Evolutionary conservation across 106 monocot species (phyloP).

Genomic region (Allium fistulosum): DNA sequence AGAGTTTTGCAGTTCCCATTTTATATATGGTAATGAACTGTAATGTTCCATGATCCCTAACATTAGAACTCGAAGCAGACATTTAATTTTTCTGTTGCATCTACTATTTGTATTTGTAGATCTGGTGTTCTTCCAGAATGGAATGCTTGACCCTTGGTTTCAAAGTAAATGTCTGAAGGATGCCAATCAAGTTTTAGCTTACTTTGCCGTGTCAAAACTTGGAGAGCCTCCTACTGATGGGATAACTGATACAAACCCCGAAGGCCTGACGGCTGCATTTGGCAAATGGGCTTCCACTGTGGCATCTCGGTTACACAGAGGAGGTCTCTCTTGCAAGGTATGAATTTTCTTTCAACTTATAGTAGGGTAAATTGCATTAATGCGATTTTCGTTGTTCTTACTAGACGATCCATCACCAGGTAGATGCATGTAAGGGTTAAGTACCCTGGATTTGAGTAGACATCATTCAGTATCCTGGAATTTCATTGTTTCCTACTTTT

Average conservation of each 20-base stretch:
- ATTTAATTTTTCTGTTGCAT: too few species aligned
- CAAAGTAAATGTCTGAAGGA: constrained; percentile 69
- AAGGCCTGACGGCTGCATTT: constrained; percentile 81
- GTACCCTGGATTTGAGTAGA: too few species aligned
- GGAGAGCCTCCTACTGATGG: constrained; percentile 92
- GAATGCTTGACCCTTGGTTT: constrained; percentile 97
- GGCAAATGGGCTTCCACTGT: constrained; percentile 86
- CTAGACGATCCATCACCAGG: too few species aligned
- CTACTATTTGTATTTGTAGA: constrained; percentile 28
- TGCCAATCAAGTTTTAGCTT: constrained; percentile 81
- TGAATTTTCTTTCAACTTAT: not conserved
- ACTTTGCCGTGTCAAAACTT: constrained; percentile 89
- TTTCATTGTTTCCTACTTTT: too few species aligned
- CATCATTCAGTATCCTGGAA: too few species aligned
- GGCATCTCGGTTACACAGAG: constrained; percentile 58
- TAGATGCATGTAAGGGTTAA: too few species aligned
- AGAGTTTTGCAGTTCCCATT: too few species aligned
- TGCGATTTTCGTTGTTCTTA: too few species aligned
- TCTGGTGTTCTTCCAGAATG: constrained; percentile 99
- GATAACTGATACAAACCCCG: constrained; percentile 91
- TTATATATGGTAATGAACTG: too few species aligned
- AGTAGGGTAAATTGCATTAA: too few species aligned
- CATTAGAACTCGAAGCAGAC: too few species aligned
- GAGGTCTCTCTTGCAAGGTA: constrained; percentile 98
- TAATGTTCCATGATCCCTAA: too few species aligned